Evolutionary conservation across 768 basidiomycete species (phyloP), one percentile per base, ranked within the genome.

Genomic region (Boletus tomentosulus): DNA sequence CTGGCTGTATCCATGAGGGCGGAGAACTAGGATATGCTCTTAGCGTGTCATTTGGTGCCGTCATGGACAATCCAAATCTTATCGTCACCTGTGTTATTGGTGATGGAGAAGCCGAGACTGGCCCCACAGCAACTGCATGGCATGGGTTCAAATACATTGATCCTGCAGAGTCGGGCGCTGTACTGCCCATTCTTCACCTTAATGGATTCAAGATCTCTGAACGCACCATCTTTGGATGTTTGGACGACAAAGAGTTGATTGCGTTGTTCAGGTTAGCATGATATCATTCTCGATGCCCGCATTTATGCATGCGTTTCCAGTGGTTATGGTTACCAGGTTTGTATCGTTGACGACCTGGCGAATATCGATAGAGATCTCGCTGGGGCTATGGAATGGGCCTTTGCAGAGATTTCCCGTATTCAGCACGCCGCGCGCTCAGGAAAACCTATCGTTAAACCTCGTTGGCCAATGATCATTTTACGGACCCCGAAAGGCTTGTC

Each of bases 161-260:
- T 65, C 92, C 93, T 24, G 82, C 81, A 15, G 92, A 94, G 71
- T 88, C 86, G 3, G 92, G 93, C 19, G 92, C 93, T 0, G 90
- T 95, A 19, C 74, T 97, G n/a, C 93, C 92, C 25, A 90, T 95
- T 57, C 75, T 97, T 2, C 89, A 93, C 64, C 81, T 87, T 57
- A 93, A 93, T 58, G 87, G 89, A 15, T 92, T 90, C 79, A 89
- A 93, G 76, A 94, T 95, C 56, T 90, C 88, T 0, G 90, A 94
- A 65, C 81, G 91, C 35, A 95, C 93, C 15, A 87, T 97, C 54
- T 87, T 84, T 54, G 93, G 92, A 38, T 86, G 86, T 22, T 93
- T 95, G 91, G 92, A 95, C 62, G 78, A 96, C 66, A 85, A 87
- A 62, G 93, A 95, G 66, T 71, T 94, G 27, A 78, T 74, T 16